Base-by-base conservation (phyloP, 2,329 filamentous ascomycete genomes). In the Colletotrichum orbiculare region DNA sequence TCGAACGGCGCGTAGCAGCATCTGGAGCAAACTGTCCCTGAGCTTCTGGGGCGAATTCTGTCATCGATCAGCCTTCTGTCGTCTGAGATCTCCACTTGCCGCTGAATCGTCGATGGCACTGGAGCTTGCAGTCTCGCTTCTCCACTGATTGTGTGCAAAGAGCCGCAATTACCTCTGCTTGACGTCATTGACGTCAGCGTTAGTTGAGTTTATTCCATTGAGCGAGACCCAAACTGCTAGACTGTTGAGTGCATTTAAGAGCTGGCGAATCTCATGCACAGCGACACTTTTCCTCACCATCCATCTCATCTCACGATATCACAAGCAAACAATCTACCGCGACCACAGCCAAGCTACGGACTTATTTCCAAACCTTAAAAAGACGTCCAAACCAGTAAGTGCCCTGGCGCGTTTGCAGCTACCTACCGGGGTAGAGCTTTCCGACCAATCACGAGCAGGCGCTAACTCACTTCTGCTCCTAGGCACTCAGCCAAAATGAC, bases 401-500 rank as follows among this genome's bases (percentile, higher is more conserved):
- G 17, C 8, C 25, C 25, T 17, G 25, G 4, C 25, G 25, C 25
- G 25, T 25, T 25, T 25, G 25, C 25, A 25, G 25, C 25, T 25
- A 25, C 17, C 12, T 39, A 47, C n/a, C 17, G 39, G 5, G 12
- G 10, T 33, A 15, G 8, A 48, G 35, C 11, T 39, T 47, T 11
- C 6, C 35, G n/a, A 43, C 47, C 37, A 66, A 56, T 41, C 2
- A 17, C 35, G 38, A 12, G 17, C 37, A 10, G 34, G 45, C 37
- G 41, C 58, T 66, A 57, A 66, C 63, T 52, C 25, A 17, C 33
- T 45, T 17, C 7, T 8, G 6, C 42, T 13, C 13, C 37, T 48
- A 52, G 11, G 35, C 13, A 5, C 25, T 5, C 39, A 53, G 39
- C 12, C 45, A 55, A 58, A 47, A 83, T 83, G 81, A 66, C 79